Evolutionary conservation across 2,329 filamentous ascomycete genomes (phyloP), one percentile per base, ranked within the genome.

Genomic region (Leptoxyphium fumago): DNA sequence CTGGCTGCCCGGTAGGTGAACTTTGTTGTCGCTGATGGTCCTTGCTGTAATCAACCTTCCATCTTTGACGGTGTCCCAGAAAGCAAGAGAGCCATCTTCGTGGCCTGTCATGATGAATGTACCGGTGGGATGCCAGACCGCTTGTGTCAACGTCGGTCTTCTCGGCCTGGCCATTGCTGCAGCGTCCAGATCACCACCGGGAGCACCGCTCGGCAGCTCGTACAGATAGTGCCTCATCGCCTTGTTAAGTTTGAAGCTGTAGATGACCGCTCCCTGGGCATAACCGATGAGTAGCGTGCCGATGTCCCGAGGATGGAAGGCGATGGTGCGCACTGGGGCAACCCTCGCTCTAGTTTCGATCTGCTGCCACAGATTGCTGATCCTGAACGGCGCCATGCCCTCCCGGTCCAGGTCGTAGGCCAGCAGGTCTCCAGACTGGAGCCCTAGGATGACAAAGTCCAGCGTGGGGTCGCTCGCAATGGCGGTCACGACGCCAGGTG

Each of bases 371-470:
- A 94, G 77, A 59, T 94, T 94, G 10, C 86, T 82, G 43, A 98
- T 77, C 45, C 77, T 78, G 62, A 95, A 88, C 1, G 80, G 77
- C 11, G 86, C 78, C 47, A 91, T 66, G 28, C 72, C 71, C 58
- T 85, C 79, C 46, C 88, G 75, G 58, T 96, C 91, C 45, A 98
- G 71, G 61, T 98, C 91, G 60, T 89, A 98, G n/a, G 86, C 85
- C 47, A 89, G 73, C 10, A 96, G 72, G 46, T 96, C 88, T 47
- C 89, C 75, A 68, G 53, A 54, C 41, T 60, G 55, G 52, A 62
- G 58, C 4, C 87, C 91, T 39, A 96, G 69, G 48, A 98, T 82
- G 32, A 82, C 86, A 78, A 93, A 98, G 62, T 98, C 91, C 47
- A 98, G 71, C 66, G 85, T 84, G 1, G 89, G 86, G 60, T 98